These are phyloP conservation scores for Corynascus novoguineensis DNA, from an alignment of 495 filamentous ascomycete genomes.

Conservation along the genomic window DNA sequence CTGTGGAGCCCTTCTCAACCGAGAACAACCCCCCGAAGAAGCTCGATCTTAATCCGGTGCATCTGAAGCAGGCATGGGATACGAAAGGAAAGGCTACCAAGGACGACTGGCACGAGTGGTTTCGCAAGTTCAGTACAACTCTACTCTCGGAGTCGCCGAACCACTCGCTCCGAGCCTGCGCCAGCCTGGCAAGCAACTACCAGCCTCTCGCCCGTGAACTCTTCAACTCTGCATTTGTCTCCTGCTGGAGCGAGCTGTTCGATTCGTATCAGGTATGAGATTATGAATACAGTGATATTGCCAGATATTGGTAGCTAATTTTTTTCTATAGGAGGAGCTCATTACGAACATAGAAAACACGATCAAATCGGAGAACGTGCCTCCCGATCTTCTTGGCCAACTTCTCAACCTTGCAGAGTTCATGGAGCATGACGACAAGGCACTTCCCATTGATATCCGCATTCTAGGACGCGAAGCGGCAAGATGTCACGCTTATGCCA, in stretches of 20 bases:
- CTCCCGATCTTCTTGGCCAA: slow-evolving; percentile 89
- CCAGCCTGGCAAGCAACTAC: slow-evolving; percentile 82
- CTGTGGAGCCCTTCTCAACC: slow-evolving; percentile 69
- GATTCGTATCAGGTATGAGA: slow-evolving; percentile 62
- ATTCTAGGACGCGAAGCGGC: slow-evolving; percentile 87
- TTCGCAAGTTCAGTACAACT: slow-evolving; percentile 90
- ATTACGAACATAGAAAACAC: slow-evolving; percentile 93
- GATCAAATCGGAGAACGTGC: slow-evolving; percentile 84
- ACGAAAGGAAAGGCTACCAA: slow-evolving; percentile 89
- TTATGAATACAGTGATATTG: neutral
- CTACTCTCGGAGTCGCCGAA: slow-evolving; percentile 93
- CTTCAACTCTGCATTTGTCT: slow-evolving; percentile 98
- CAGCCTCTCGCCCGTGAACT: slow-evolving; percentile 85
- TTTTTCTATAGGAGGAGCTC: slow-evolving; percentile 66
- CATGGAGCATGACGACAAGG: slow-evolving; percentile 99
- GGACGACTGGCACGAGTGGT: slow-evolving; percentile 99
- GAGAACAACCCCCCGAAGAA: slow-evolving; percentile 84
- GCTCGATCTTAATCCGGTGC: slow-evolving; percentile 90
- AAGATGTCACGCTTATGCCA: slow-evolving; percentile 95
- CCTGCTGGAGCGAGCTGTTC: slow-evolving; percentile 97
- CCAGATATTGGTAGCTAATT: neutral
- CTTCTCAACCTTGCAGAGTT: slow-evolving; percentile 96
- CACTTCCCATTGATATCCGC: slow-evolving; percentile 92
- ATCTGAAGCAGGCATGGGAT: slow-evolving; percentile 97
- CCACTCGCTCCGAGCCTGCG: slow-evolving; percentile 88